Base-by-base conservation (phyloP, 2,329 filamentous ascomycete species). In the Beauveria brongniartii region DNA sequence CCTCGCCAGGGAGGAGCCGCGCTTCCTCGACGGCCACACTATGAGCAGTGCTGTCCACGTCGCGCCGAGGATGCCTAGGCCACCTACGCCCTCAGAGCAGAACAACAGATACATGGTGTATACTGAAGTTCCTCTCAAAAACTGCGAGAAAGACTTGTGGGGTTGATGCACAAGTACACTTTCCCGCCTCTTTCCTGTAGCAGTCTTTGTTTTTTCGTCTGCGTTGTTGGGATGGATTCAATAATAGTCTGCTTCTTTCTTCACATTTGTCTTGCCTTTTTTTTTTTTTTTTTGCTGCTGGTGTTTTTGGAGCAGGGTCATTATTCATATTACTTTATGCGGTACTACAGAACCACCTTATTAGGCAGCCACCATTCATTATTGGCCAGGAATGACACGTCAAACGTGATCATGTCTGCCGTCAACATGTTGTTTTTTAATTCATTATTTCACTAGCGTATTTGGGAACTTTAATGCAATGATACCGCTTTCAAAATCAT, bases 131-230 rank as follows among this genome's bases (percentile, higher is more conserved):
- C 69, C 73, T 3, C 67, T 75, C 16, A 62, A 63, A 3, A 74
- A 71, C 3, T 73, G 74, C 26, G 73, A 74, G 63, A 74, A 71
- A 55, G 64, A 65, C 1, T 62, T 77, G 0, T 75, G 73, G 43
- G 74, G 73, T 22, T 46, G 14, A 46, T n/a, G 70, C 57, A 9
- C 28, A 5, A 1, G 7, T 44, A 5, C 41, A 44, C 2, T 44
- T 62, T n/a, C 16, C 18, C 34, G 2, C 18, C n/a, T 50, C 10
- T 30, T 30, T 50, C 7, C 28, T 22, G 18, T 52, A 6, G 10
- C 12, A 20, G 26, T 37, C 1, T 22, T 22, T 52, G 16, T 30
- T 43, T 44, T n/a, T 30, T n/a, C 20, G 4, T 16, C 28, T 9
- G 8, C 28, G 28, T 30, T 30, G 28, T 30, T 30, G 28, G 28